Conservation (phyloP, 306 rosid genomes). For the Crataegus laevigata region DNA sequence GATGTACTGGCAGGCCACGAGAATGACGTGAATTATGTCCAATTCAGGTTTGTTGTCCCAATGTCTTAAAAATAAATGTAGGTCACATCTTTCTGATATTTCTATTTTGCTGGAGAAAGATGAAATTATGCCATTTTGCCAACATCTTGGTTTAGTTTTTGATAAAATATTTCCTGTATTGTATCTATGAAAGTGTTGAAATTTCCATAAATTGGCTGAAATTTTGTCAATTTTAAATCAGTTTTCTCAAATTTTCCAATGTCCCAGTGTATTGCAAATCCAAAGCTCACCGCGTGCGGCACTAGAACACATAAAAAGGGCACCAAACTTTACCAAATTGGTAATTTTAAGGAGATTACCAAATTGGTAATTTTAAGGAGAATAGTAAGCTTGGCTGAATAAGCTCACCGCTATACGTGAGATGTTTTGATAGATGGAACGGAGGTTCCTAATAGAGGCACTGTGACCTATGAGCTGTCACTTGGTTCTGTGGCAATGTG, state of each 20-base stretch:
- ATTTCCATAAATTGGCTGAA: background rate
- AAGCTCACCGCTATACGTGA: background rate
- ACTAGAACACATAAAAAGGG: background rate
- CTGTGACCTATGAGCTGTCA: background rate
- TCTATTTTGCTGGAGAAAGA: background rate
- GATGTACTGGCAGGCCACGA: conserved; percentile 85
- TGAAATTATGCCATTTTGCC: background rate
- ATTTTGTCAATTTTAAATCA: background rate
- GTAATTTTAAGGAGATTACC: too few relatives aligned
- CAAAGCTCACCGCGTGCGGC: background rate
- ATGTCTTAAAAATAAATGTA: background rate
- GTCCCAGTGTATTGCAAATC: background rate
- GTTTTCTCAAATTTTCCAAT: background rate
- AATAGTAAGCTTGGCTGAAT: background rate
- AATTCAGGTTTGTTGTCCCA: conserved; percentile 61
- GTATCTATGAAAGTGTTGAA: background rate
- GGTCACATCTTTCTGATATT: background rate
- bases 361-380: background rate
- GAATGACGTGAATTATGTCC: conserved; percentile 87
- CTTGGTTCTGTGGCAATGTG: background rate
- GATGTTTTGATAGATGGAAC: background rate
- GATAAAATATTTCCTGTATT: background rate
- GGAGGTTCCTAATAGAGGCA: background rate
- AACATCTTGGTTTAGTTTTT: background rate
- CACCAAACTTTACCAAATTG: background rate